Evolutionary conservation across 352 stramenopile genomes (phyloP).

Genomic region (Phytophthora sp.): DNA sequence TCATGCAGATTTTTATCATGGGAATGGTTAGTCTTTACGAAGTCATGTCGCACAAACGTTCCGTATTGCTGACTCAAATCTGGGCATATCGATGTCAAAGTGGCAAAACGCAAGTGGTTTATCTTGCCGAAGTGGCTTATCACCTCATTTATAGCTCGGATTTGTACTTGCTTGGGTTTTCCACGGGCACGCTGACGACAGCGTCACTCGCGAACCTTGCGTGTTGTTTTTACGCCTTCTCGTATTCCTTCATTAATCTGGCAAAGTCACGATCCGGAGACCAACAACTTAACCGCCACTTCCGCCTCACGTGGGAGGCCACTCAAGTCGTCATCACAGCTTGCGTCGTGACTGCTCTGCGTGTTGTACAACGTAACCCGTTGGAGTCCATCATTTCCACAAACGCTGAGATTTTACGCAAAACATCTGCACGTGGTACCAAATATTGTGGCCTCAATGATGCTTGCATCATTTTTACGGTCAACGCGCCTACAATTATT

Average conservation of each 20-base stretch:
- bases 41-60: constrained; percentile 34
- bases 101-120: constrained; percentile 27
- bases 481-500: constrained; percentile 23
- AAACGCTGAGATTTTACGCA: constrained; percentile 33
- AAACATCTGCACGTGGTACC: constrained; percentile 14
- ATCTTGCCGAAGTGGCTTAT: constrained; percentile 31
- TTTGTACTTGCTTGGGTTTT: constrained; percentile 30
- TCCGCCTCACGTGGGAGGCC: constrained; percentile 15
- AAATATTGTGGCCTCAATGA: constrained; percentile 27
- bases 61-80: constrained; percentile 37
- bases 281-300: constrained; percentile 19
- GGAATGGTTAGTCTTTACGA: constrained; percentile 36
- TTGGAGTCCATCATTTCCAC: constrained; percentile 22
- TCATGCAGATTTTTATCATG: constrained; percentile 42
- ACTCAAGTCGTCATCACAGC: constrained; percentile 20
- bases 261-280: constrained; percentile 14
- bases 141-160: constrained; percentile 33
- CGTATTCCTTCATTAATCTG: constrained; percentile 19
- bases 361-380: constrained; percentile 19
- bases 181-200: constrained; percentile 29
- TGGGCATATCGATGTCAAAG: constrained; percentile 40
- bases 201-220: constrained; percentile 19
- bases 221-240: constrained; percentile 22
- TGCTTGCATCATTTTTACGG: constrained; percentile 29
- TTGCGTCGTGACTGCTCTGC: constrained; percentile 8